Base-by-base conservation (phyloP, 2,329 filamentous ascomycete genomes). In the Phyllosticta citrichinensis region DNA sequence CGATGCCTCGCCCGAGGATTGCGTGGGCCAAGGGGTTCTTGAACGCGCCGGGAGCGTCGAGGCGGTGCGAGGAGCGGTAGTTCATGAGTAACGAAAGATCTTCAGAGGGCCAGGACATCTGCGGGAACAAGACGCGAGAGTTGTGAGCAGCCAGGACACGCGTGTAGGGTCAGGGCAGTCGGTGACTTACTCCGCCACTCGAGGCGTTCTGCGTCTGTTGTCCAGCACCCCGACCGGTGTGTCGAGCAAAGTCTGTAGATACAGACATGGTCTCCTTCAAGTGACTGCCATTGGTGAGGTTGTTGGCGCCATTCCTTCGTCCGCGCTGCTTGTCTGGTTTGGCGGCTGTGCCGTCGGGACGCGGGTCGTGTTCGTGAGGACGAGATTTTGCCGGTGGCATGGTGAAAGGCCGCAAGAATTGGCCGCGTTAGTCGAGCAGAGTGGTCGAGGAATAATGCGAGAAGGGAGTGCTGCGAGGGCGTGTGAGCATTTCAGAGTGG, bases 31-130 rank as follows among this genome's bases (percentile, higher is more conserved):
- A 69, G 47, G 77, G 74, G 61, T 77, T 76, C 59, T 77, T 81
- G 74, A 90, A 93, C 62, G 87, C 83, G 47, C 86, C 83, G 12
- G 89, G 87, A 0, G 85, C 86, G 68, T 83, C 81, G 68, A 94
- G 80, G 62, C 83, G 82, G 77, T 92, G 86, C 65, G 87, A 82
- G 70, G 87, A 83, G 64, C 88, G 84, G 78, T 94, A 94, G 65
- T 82, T 80, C 70, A 92, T 87, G 56, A 94, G 83, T 55, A 88
- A 77, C 56, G 83, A 76, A 63, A 84, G 78, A 30, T 89, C 84
- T 68, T 89, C 87, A 2, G 82, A 81, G 19, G 81, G 76, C 88
- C 88, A 92, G 70, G 86, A 73, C 64, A 82, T 79, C 80, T 83
- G 57, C 47, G 52, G 22, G 33, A 27, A 19, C n/a, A 19, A n/a